A percentile compares a stretch with the other conserved stretches of the same genome.
These are phyloP conservation scores for Onygenales sp. DNA, from an alignment of 2,329 filamentous ascomycete genomes.

Conservation along the genomic window DNA sequence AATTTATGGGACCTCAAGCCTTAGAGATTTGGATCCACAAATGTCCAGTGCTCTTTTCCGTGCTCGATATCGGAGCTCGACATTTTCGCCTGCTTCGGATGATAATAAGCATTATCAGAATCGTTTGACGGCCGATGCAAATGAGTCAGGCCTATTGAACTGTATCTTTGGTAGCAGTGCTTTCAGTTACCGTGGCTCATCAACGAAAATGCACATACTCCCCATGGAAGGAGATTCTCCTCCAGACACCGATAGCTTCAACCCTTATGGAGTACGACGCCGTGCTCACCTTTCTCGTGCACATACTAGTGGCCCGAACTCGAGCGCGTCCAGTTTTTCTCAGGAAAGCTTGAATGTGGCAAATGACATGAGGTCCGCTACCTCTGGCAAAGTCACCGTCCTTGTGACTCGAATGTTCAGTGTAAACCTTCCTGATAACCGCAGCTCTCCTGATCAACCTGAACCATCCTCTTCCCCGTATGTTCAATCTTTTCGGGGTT, in stretches of 20 bases:
- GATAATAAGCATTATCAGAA: constrained; percentile 26
- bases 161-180: constrained; percentile 53
- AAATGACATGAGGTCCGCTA: constrained; percentile 9
- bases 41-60: constrained; percentile 31
- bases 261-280: constrained; percentile 9
- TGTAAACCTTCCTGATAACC: constrained; percentile 43
- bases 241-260: constrained; percentile 13
- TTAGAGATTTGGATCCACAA: constrained; percentile 20
- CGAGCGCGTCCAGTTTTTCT: constrained; percentile 10
- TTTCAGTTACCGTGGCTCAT: constrained; percentile 49
- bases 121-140: constrained; percentile 36
- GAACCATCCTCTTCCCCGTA: constrained; percentile 24
- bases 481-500: constrained; percentile 24
- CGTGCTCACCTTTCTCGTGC: constrained; percentile 28
- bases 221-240: constrained; percentile 29
- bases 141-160: constrained; percentile 44
- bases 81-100: constrained; percentile 27
- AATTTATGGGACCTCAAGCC: constrained; percentile 3
- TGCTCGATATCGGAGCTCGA: constrained; percentile 37
- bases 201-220: constrained; percentile 52
- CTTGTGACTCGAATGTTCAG: constrained; percentile 51
- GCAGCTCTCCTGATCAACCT: constrained; percentile 25
- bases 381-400: constrained; percentile 40
- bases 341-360: constrained; percentile 18
- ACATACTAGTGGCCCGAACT: constrained; percentile 27